Conservation (phyloP, 2,329 filamentous ascomycete genomes). For the Aureobasidium sp. region DNA sequence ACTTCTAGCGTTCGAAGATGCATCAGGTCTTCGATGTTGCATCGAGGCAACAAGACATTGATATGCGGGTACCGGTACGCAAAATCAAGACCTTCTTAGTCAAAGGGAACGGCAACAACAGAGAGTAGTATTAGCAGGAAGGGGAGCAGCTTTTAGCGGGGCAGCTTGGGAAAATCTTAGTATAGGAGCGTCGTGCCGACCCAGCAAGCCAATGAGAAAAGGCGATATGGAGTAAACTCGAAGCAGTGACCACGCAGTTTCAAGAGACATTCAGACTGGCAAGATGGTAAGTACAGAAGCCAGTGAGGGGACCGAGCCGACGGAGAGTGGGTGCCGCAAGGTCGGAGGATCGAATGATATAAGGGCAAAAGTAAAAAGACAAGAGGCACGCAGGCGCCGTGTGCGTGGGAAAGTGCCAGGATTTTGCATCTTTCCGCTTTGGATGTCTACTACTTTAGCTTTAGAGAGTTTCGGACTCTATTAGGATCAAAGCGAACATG, state of each 20-base stretch:
- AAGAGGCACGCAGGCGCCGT: not conserved
- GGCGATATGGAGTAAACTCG: slow-evolving; percentile 1
- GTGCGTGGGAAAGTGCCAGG: not conserved
- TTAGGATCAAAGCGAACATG: not conserved
- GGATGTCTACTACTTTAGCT: slow-evolving; percentile 7
- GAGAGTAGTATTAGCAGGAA: slow-evolving; percentile 7
- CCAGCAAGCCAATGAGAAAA: slow-evolving; percentile 14
- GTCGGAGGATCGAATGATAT: slow-evolving; percentile 2
- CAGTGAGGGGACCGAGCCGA: not conserved
- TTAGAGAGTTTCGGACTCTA: slow-evolving; percentile 7
- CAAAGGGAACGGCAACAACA: slow-evolving; percentile 5
- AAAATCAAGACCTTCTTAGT: slow-evolving; percentile 7
- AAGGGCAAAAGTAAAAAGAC: slow-evolving; percentile 6
- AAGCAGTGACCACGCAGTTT: slow-evolving; percentile 12
- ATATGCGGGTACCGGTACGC: slow-evolving; percentile 5
- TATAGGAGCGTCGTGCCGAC: slow-evolving; percentile 20
- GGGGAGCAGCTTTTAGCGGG: slow-evolving; percentile 12
- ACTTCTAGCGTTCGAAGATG: slow-evolving; percentile 19
- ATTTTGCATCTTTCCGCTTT: slow-evolving; percentile 5
- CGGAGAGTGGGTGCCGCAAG: not conserved
- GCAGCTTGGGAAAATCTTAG: slow-evolving; percentile 11
- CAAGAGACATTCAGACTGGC: slow-evolving; percentile 8
- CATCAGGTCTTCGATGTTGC: slow-evolving; percentile 16
- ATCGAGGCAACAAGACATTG: slow-evolving; percentile 15
- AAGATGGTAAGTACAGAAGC: not conserved